Evolutionary conservation across 352 stramenopile species (phyloP), one percentile per base, ranked within the genome.

Genomic region (Pythium volutum): DNA sequence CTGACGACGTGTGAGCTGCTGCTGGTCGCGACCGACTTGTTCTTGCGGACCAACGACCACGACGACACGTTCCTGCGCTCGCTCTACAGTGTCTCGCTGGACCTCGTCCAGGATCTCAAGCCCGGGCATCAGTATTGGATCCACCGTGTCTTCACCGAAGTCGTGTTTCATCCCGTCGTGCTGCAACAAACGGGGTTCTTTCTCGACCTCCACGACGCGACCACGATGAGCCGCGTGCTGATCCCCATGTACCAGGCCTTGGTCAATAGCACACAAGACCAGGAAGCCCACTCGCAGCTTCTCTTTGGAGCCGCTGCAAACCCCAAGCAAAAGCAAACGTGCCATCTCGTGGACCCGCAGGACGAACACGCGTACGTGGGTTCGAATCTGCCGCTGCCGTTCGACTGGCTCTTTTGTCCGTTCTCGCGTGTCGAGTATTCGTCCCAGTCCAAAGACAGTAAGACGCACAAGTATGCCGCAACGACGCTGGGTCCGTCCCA

Each of bases 161-260:
- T 89, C 16, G 48, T 91, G 25, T 91, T 91, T 43, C 55, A 81
- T 12, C 72, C 71, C 0, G 51, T 61, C 3, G 47, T 79, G 4
- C 52, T 91, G 26, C 66, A 76, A 23, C 42, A 64, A 20, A 59
- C 82, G 6, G 73, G 70, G 0, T 56, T 91, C 18, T 89, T 91
- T 38, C 51, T 43, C 2, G 73, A 80, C 1, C 57, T 74, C 45
- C 29, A 41, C 14, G 79, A 87, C 36, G 77, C 77, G 0, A 67
- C 34, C 11, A 62, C 70, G 3, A 83, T 89, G 70, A 76, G 74
- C 41, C 73, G 66, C 23, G 71, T 87, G 36, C 52, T 91, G 26
- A 64, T 79, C 36, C 81, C 81, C 14, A 84, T 91, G 36, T 91
- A 91, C 39, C 71, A 89, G 39, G 81, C 81, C 25, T 64, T 91